Conservation (phyloP, 768 basidiomycete species). For the Tylopilus intermedius region DNA sequence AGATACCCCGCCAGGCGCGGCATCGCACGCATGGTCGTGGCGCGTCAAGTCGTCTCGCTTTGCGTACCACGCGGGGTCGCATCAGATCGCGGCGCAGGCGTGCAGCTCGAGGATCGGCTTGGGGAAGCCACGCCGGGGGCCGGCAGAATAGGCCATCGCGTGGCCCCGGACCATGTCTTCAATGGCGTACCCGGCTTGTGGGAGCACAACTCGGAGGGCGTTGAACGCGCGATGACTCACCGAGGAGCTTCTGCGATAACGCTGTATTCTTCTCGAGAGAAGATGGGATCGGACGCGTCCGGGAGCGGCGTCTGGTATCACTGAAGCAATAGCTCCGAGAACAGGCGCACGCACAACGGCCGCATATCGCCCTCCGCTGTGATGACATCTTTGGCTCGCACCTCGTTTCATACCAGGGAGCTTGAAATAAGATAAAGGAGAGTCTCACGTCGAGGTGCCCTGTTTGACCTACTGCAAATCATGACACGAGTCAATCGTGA, state of each 20-base stretch:
- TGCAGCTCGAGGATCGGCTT: conserved; percentile 52
- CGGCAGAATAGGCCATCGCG: conserved; percentile 55
- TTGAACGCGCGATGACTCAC: conserved; percentile 37
- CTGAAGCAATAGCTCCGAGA: conserved; percentile 54
- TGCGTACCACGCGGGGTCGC: conserved; percentile 1
- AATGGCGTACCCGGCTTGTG: conserved; percentile 47
- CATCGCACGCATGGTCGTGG: too few species aligned
- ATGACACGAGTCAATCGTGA: too few species aligned
- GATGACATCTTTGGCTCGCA: conserved; percentile 40
- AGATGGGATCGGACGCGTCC: conserved; percentile 10
- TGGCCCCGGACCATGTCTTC: conserved; percentile 53
- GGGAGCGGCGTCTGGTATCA: conserved; percentile 50
- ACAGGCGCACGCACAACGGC: conserved; percentile 50
- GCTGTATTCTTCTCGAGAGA: conserved; percentile 43
- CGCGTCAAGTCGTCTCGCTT: conserved; percentile 17
- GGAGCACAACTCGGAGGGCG: conserved; percentile 42
- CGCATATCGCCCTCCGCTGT: conserved; percentile 54
- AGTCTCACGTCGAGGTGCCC: too few species aligned
- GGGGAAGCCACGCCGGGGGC: conserved; percentile 39
- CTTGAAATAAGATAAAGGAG: too few species aligned
- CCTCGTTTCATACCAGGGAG: too few species aligned
- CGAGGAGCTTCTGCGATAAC: conserved; percentile 32
- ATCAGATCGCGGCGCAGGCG: conserved; percentile 36
- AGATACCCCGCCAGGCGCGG: too few species aligned
- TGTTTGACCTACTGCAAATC: too few species aligned